Evolutionary conservation across 2,329 filamentous ascomycete genomes (phyloP), one percentile per base, ranked within the genome.

Genomic region (Microcyclospora tardicrescens): DNA sequence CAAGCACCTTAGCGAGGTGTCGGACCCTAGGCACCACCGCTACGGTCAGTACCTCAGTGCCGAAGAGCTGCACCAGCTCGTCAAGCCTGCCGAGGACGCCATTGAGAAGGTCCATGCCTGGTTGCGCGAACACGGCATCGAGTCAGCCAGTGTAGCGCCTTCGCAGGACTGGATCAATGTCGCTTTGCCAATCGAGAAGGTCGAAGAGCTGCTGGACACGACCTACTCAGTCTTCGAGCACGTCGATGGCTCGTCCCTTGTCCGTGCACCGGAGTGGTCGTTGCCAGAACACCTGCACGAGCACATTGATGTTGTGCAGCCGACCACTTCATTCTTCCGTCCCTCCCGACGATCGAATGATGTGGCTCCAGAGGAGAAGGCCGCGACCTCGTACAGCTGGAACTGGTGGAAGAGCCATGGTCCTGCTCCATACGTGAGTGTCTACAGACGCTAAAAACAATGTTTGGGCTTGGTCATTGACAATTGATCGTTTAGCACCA

Each of bases 261-360:
- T 71, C 12, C 67, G 74, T 33, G 65, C 74, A 0, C 66, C 69
- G 1, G 57, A 63, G 31, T 78, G 73, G 73, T 76, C 72, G 33
- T 64, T 79, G 4, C 73, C 74, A 12, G 51, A 49, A 28, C 68
- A 77, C 49, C 61, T 77, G 4, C 72, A 77, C 49, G 61, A 65
- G 35, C 72, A 74, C 49, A 69, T 77, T 43, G 71, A 76, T 49
- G 66, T 70, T 10, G 69, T 77, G 16, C 73, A 77, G 52, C 74
- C 74, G 2, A 77, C 73, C 1, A 77, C 67, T 35, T 72, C 72
- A 0, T 77, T 77, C 60, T 70, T 73, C 54, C 64, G 65, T 49
- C 61, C 47, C 48, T 49, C 28, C 42, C 52, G 29, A 47, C 56
- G 47, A 37, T 19, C 40, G 15, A 27, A 39, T 6, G 37, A 39